Conservation (phyloP, 1,139 yeast species). For the Diutina catenulata region DNA sequence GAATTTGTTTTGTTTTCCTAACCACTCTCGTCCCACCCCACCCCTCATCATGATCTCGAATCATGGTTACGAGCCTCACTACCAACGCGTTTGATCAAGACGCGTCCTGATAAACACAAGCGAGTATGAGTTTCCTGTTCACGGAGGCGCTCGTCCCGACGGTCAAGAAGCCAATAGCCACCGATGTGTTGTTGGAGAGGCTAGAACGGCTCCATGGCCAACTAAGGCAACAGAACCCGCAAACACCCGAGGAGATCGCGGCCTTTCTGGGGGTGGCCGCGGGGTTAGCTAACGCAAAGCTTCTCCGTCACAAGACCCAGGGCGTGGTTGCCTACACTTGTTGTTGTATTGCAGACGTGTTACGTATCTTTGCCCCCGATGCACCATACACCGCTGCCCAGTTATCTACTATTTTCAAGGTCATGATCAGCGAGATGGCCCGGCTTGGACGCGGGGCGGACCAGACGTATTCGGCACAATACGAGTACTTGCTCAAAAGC, state of each 20-base stretch:
- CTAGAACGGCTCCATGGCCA: not conserved
- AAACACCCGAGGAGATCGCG: conserved; percentile 6
- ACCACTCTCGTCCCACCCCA: too few relatives aligned
- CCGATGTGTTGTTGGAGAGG: not conserved
- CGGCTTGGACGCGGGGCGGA: conserved; percentile 52
- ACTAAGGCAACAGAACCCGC: not conserved
- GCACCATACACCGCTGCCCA: conserved; percentile 72
- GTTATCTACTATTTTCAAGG: conserved; percentile 48
- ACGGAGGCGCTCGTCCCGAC: not conserved
- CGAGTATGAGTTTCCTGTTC: not conserved
- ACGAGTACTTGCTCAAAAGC: conserved; percentile 53
- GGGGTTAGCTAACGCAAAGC: conserved; percentile 46
- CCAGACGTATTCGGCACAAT: conserved; percentile 52
- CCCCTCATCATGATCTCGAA: too few relatives aligned
- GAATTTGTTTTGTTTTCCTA: too few relatives aligned
- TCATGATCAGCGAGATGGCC: conserved; percentile 30
- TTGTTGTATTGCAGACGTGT: conserved; percentile 65
- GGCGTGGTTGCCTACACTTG: conserved; percentile 68
- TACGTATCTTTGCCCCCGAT: conserved; percentile 78
- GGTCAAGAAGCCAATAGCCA: not conserved
- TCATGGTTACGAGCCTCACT: too few relatives aligned
- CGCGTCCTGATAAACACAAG: too few relatives aligned
- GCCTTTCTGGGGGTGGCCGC: conserved; percentile 31
- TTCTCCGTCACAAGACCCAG: conserved; percentile 47
- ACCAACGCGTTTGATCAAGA: too few relatives aligned